Evolutionary conservation across 2,329 filamentous ascomycete species (phyloP), one percentile per base, ranked within the genome.

Genomic region (Fonsecaea erecta): DNA sequence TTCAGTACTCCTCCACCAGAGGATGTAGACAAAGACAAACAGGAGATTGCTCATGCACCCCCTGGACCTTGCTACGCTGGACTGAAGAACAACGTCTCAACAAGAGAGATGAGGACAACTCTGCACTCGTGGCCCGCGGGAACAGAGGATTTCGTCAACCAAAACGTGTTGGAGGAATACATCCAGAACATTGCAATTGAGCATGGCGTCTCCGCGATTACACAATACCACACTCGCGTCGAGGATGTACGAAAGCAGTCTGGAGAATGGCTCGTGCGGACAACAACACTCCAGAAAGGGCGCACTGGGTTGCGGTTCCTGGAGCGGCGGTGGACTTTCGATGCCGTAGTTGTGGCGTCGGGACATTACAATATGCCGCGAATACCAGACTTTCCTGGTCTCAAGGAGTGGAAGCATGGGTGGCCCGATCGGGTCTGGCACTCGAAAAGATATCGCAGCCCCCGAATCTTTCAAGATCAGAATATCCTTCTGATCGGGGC

Each of bases 151-250:
- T 85, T 85, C 65, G 84, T 88, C 3, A 82, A 77, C 1, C 88
- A 90, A 64, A 71, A 76, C 16, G 79, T 83, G 0, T 76, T 90
- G 8, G 82, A 83, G 35, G 76, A 82, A 1, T 91, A 91, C 70
- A 83, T 91, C 3, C 84, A 88, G 65, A 80, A 83, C n/a, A 83
- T 87, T 0, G 83, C 87, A 0, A 68, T 69, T 0, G 75, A 79
- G 1, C 80, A 82, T 1, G 83, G 82, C 0, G 82, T 89, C 0
- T 74, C 85, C 2, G 73, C 78, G 0, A 71, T 80, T 8, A 86
- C 85, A 0, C 71, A 77, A 0, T 89, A 85, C 70, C 78, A 87
- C 52, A 89, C 88, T 0, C 78, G 84, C n/a, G 88, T 90, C 0
- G 83, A 84, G 65, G 75, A 77, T 2, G 71, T 84, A 0, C 66